phyloP scores from a whole-genome alignment of 805 yeast species.

The Naumovozyma dairenensis region DNA sequence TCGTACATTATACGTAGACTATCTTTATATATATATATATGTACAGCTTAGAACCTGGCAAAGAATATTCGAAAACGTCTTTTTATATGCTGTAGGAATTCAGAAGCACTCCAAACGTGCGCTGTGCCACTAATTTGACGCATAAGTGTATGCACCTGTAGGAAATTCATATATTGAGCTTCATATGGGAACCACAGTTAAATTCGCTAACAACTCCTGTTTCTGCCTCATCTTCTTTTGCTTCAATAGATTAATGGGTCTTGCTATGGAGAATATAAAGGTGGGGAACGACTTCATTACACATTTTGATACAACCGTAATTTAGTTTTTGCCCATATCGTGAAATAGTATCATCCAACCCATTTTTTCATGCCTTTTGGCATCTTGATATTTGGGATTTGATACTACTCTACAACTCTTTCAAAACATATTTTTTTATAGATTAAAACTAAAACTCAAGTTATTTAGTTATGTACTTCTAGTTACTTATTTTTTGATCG shows the following conservation, averaged over 20 bases:
- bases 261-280: constrained; percentile 56
- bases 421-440: too few species aligned
- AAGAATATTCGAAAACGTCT: not conserved
- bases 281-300: constrained; percentile 14
- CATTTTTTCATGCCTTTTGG: not conserved
- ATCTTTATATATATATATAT: too few species aligned
- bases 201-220: too few species aligned
- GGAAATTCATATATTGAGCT: not conserved
- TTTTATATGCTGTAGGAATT: not conserved
- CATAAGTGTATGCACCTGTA: not conserved
- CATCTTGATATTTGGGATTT: not conserved
- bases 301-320: constrained; percentile 1
- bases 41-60: too few species aligned
- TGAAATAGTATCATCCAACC: not conserved
- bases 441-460: too few species aligned
- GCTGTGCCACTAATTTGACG: not conserved
- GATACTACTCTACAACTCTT: not conserved
- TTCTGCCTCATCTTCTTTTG: constrained; percentile 49
- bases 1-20: too few species aligned
- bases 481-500: too few species aligned
- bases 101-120: not conserved
- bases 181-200: constrained; percentile 8
- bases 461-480: too few species aligned
- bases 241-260: constrained; percentile 46
- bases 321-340: constrained; percentile 1